phyloP scores from a whole-genome alignment of 371 early-diverging fungal species.

The Dinochytrium kinnereticum region DNA sequence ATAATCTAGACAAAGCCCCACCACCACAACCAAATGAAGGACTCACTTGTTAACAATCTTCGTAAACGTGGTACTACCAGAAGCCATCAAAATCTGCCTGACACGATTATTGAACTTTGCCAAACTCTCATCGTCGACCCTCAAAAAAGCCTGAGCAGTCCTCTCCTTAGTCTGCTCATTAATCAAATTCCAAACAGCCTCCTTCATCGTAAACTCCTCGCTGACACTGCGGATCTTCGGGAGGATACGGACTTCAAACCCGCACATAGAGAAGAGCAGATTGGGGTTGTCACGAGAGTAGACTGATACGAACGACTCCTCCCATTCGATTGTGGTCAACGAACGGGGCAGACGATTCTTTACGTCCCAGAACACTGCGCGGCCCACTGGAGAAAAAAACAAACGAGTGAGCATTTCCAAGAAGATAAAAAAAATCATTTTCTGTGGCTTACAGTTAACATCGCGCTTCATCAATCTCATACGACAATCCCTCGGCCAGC shows the following conservation, averaged over 20 bases:
- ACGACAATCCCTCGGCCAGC: slow-evolving; percentile 98
- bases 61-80: slow-evolving; percentile 96
- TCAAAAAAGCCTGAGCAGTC: slow-evolving; percentile 94
- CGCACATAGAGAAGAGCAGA: slow-evolving; percentile 82
- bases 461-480: slow-evolving; percentile 99
- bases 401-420: background rate
- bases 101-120: slow-evolving; percentile 94
- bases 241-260: slow-evolving; percentile 89
- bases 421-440: background rate
- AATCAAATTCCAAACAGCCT: slow-evolving; percentile 96
- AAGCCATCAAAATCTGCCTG: slow-evolving; percentile 96
- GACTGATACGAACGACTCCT: slow-evolving; percentile 90
- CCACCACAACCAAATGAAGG: no score
- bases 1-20: slow-evolving; percentile 20
- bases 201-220: slow-evolving; percentile 90
- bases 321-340: slow-evolving; percentile 98
- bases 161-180: slow-evolving; percentile 97
- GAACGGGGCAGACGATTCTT: slow-evolving; percentile 96
- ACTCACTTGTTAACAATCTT: slow-evolving; percentile 99
- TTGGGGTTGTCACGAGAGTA: slow-evolving; percentile 97
- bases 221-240: slow-evolving; percentile 85
- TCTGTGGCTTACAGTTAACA: slow-evolving; percentile 66
- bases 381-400: slow-evolving; percentile 58
- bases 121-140: slow-evolving; percentile 93
- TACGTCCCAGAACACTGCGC: slow-evolving; percentile 98